Conservation (phyloP, 352 stramenopile genomes). For the Globisporangium irregulare region DNA sequence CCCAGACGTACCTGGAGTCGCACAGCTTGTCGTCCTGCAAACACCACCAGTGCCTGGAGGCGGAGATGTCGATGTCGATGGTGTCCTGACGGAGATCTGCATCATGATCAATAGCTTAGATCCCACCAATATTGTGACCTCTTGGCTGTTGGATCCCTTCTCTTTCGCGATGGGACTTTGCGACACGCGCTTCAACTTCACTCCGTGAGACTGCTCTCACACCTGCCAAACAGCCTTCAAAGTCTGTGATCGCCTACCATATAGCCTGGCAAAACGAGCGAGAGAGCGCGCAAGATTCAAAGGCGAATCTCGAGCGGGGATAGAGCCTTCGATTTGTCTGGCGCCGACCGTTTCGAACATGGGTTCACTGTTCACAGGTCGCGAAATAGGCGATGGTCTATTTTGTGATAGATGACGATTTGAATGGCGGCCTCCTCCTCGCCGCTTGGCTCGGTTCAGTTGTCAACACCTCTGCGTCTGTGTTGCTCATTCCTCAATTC, state of each 20-base stretch:
- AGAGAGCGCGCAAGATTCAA: neutral
- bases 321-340: neutral
- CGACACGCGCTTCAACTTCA: neutral
- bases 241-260: neutral
- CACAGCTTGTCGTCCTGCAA: neutral
- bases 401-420: neutral
- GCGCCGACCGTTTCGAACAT: neutral
- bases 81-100: conserved; percentile 1
- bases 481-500: neutral
- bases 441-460: neutral
- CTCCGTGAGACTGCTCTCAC: neutral
- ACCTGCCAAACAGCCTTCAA: neutral
- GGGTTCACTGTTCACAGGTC: neutral
- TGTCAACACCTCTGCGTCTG: neutral
- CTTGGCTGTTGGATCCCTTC: neutral
- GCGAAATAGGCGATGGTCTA: neutral
- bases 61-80: neutral
- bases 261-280: neutral
- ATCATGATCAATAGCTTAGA: neutral
- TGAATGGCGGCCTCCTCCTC: neutral
- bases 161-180: neutral
- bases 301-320: neutral
- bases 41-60: too few relatives aligned
- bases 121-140: neutral
- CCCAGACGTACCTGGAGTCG: neutral